phyloP scores from a whole-genome alignment of 169 alveolate genomes.

The Plasmodium sp. region DNA sequence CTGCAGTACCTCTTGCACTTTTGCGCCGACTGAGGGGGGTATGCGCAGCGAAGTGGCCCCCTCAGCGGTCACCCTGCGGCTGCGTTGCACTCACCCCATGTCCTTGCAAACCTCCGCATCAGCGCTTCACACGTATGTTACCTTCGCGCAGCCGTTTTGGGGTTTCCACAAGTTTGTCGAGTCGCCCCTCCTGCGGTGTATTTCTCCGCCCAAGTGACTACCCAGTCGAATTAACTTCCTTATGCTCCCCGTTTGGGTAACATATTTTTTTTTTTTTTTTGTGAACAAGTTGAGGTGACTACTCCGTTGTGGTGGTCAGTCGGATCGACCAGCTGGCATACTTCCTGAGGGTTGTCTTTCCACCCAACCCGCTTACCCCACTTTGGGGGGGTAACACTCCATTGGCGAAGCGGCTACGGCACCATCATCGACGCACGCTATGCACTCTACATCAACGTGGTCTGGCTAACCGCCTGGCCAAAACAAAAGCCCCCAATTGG shows the following conservation, averaged over 20 bases:
- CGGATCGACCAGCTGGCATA: not conserved
- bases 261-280: not conserved
- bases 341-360: not conserved
- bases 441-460: not conserved
- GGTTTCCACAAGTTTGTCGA: not conserved
- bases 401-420: not conserved
- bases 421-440: not conserved
- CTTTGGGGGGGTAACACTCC: not conserved
- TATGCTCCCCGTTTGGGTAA: not conserved
- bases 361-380: not conserved
- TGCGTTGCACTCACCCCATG: too few relatives aligned
- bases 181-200: not conserved
- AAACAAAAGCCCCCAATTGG: not conserved
- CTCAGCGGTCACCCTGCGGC: not conserved
- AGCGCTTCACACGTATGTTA: not conserved
- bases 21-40: not conserved
- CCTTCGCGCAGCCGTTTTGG: not conserved
- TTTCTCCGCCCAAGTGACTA: not conserved
- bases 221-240: not conserved
- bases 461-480: not conserved
- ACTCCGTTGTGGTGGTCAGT: not conserved
- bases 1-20: constrained; percentile 39
- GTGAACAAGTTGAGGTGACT: not conserved
- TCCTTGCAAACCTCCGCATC: not conserved
- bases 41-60: not conserved